Conservation (phyloP, 2,329 filamentous ascomycete species). For the Neospermospora avenae region DNA sequence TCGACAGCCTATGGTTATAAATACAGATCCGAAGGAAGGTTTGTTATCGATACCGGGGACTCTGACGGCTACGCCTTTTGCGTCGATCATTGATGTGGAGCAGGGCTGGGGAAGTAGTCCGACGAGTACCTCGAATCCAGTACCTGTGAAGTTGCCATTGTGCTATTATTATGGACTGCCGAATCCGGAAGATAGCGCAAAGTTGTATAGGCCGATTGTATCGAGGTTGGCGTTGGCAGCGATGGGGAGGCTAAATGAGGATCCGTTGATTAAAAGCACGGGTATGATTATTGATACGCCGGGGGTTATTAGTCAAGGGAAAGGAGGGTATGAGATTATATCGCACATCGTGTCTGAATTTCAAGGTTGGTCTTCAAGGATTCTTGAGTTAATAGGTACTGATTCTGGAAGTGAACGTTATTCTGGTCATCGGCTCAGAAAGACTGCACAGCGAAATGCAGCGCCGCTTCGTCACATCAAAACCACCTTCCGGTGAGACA, state of each 20-base stretch:
- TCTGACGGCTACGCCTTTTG: conserved; percentile 81
- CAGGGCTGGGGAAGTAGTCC: conserved; percentile 88
- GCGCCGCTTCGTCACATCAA: conserved; percentile 59
- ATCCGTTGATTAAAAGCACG: conserved; percentile 64
- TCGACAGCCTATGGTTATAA: conserved; percentile 76
- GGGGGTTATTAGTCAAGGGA: conserved; percentile 62
- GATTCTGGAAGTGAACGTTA: conserved; percentile 59
- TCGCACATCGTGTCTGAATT: conserved; percentile 73
- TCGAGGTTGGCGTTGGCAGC: conserved; percentile 76
- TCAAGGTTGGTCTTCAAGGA: conserved; percentile 46
- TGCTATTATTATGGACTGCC: conserved; percentile 84
- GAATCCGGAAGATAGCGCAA: conserved; percentile 68
- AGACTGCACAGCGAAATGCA: conserved; percentile 71
- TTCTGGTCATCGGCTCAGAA: conserved; percentile 80
- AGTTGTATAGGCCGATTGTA: conserved; percentile 69
- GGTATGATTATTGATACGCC: conserved; percentile 87
- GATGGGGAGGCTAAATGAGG: conserved; percentile 72
- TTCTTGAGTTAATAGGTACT: not conserved
- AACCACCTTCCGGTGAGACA: conserved; percentile 58
- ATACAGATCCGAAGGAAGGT: conserved; percentile 78
- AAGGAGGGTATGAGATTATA: conserved; percentile 70
- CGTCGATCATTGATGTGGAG: conserved; percentile 82
- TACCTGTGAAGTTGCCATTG: conserved; percentile 88
- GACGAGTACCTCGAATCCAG: conserved; percentile 81
- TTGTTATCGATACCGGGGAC: conserved; percentile 77